Conservation (phyloP, 352 stramenopile genomes). For the Phytophthora tubulina region DNA sequence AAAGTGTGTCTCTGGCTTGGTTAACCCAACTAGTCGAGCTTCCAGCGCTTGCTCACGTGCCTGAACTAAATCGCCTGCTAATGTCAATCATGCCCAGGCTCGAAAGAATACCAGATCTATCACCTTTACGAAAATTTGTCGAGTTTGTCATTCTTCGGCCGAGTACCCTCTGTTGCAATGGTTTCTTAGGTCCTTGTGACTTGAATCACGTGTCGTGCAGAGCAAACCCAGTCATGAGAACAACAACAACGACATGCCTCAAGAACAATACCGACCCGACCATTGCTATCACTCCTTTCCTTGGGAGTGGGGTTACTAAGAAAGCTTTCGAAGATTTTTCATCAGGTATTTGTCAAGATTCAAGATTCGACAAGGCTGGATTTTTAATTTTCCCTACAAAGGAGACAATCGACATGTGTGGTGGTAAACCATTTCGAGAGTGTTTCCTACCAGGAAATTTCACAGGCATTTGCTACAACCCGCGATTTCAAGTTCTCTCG, state of each 20-base stretch:
- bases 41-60: slow-evolving; percentile 14
- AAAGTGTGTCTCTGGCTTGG: slow-evolving; percentile 21
- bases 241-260: slow-evolving; percentile 14
- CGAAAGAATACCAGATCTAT: slow-evolving; percentile 24
- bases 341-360: slow-evolving; percentile 7
- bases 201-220: slow-evolving; percentile 23
- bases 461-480: slow-evolving; percentile 27
- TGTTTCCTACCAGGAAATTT: slow-evolving; percentile 23
- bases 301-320: slow-evolving; percentile 6
- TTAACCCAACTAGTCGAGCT: slow-evolving; percentile 16
- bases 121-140: slow-evolving; percentile 11
- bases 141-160: slow-evolving; percentile 20
- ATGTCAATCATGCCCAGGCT: slow-evolving; percentile 18
- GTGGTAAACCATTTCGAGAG: slow-evolving; percentile 33
- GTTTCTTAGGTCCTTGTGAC: slow-evolving; percentile 17
- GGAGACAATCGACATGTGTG: slow-evolving; percentile 30
- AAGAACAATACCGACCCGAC: background rate
- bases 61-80: slow-evolving; percentile 3
- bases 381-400: slow-evolving; percentile 15
- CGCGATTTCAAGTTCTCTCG: slow-evolving; percentile 31
- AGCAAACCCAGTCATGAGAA: slow-evolving; percentile 3
- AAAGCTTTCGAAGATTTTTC: slow-evolving; percentile 18
- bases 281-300: slow-evolving; percentile 6
- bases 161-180: slow-evolving; percentile 26
- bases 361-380: background rate